phyloP scores from a whole-genome alignment of 1,284 basidiomycete species.

The Flammula alnicola region DNA sequence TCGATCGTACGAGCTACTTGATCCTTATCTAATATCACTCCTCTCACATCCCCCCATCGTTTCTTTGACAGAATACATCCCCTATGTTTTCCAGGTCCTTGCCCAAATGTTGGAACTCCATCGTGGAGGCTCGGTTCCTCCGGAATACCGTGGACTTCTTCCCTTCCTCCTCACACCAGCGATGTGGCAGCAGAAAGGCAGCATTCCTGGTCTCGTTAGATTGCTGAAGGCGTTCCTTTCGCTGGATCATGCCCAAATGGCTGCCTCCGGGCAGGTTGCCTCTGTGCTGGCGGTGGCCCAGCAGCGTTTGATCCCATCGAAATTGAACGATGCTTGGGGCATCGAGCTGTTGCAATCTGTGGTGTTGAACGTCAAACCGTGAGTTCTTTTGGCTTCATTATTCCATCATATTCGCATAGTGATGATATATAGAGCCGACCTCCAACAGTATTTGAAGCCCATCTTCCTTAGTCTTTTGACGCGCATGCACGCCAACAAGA shows the following conservation, averaged over 20 bases:
- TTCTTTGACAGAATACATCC: conserved; percentile 81
- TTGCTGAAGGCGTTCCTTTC: conserved; percentile 86
- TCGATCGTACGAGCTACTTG: conserved; percentile 71
- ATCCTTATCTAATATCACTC: not conserved
- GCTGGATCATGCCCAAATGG: conserved; percentile 73
- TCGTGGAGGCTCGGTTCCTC: conserved; percentile 60
- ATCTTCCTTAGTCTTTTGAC: conserved; percentile 85
- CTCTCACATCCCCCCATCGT: not conserved
- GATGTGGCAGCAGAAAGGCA: conserved; percentile 96
- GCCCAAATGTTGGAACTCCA: conserved; percentile 95
- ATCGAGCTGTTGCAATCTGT: conserved; percentile 89
- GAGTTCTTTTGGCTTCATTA: conserved; percentile 38
- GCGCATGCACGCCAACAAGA: conserved; percentile 88
- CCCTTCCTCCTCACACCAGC: conserved; percentile 86
- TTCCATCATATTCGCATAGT: not conserved
- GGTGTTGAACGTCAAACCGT: conserved; percentile 76
- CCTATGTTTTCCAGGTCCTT: conserved; percentile 96
- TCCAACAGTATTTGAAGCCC: conserved; percentile 79
- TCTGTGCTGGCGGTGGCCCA: conserved; percentile 91
- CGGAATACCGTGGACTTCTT: conserved; percentile 80
- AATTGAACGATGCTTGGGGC: conserved; percentile 89
- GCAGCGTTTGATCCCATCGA: conserved; percentile 86
- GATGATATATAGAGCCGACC: conserved; percentile 49
- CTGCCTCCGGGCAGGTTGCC: conserved; percentile 76
- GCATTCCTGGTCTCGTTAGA: conserved; percentile 91